Base-by-base conservation (phyloP, 1,139 yeast genomes). In the Diutina ranongensis region DNA sequence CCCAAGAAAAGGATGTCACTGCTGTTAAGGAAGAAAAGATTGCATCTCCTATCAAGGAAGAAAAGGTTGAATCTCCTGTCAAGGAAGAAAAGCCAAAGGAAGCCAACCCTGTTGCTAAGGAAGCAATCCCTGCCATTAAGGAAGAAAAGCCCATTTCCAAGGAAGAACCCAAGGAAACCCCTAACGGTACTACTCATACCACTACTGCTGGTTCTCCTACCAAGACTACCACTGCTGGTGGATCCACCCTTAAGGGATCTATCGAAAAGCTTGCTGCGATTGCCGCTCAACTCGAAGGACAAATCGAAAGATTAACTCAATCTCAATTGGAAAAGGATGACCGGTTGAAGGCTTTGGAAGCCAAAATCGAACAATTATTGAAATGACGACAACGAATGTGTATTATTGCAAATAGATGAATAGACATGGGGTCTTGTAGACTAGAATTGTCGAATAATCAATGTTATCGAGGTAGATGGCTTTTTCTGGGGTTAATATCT, bases 271-370 rank as follows among this genome's bases (percentile, higher is more conserved):
- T 83, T 48, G 76, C 83, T 3, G 19, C 9, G 12, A 38, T 38
- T 71, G 3, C 75, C 74, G 52, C 70, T 74, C 44, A 70, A 58
- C 52, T 68, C 69, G 54, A 67, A 68, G 51, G 70, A 70, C 46
- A 71, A 61, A 73, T 83, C 31, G 57, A 67, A 10, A 69, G 65
- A 47, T 66, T 84, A 49, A 67, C 74, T 4, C 65, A 68, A 33
- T 69, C 82, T 1, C 80, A 76, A 46, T 55, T 71, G 20, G 82
- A 76, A 42, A 83, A 83, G 56, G 89, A 83, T 54, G 78, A 68
- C 46, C 76, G 76, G 57, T 63, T 83, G 60, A 56, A 56, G 16
- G 50, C 63, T 19, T 65, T 73, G 51, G 77, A 73, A 55, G 51
- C 57, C 46, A 72, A 71, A 58, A 57, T 73, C 45, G 71, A 67